Base-by-base conservation (phyloP, 805 yeast species). In the Ogataea naganishii region DNA sequence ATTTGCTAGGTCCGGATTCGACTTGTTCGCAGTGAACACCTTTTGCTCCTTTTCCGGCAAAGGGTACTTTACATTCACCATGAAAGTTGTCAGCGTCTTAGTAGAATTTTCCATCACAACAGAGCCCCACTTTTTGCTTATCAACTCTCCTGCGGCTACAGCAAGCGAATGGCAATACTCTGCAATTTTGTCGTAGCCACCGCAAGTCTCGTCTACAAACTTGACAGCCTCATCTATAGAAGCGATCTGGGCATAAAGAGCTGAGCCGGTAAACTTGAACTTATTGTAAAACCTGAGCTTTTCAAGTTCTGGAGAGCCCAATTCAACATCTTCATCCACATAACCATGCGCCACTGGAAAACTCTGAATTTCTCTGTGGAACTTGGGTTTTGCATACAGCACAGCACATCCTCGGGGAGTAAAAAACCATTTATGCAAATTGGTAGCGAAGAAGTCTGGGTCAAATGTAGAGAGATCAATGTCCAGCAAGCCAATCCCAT, bases 391-490 rank as follows among this genome's bases (percentile, higher is more conserved):
- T 6, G 71, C 80, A 41, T 78, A 79, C 29, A 80, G 46, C 18
- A 74, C 55, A 0, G 80, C 79, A 40, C 67, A 65, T 4, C 76
- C 71, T 25, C 72, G 59, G 4, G 84, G 81, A 14, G 64, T 62
- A 38, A 45, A 72, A 23, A 62, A 55, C 88, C 88, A 80, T 44
- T 80, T 80, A 58, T 80, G 88, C 13, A 79, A 54, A 43, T 80
- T 80, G 14, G 78, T 53, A 15, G 66, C 60, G 45, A 62, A 69
- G 46, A 75, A 80, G 42, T 78, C 85, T 0, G 85, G 82, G 27
- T 60, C 38, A 15, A 68, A 38, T 9, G 44, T 44, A 9, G 48
- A 51, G 20, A 74, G 39, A 26, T 62, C 55, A n/a, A 69, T 31
- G 7, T 66, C 65, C 18, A 70, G 41, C 32, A 64, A 52, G 0